Conservation (phyloP, 2,329 filamentous ascomycete species). For the Exophiala aquamarina region DNA sequence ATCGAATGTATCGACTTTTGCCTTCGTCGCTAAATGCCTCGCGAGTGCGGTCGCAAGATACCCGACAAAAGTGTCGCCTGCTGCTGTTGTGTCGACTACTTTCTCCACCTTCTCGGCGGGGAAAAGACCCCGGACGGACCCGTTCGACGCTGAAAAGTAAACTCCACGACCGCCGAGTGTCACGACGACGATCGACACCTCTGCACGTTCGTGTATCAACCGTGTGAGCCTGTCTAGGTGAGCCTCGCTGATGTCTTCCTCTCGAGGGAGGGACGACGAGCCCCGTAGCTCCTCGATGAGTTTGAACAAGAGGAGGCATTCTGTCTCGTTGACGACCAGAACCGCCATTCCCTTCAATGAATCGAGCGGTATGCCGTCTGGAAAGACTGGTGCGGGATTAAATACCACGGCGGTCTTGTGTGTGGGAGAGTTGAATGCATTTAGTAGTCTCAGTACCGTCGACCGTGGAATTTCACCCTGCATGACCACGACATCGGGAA, state of each 20-base stretch:
- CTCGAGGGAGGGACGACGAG: slow-evolving; percentile 31
- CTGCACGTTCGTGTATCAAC: slow-evolving; percentile 65
- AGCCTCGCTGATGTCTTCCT: slow-evolving; percentile 27
- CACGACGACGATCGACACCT: slow-evolving; percentile 72
- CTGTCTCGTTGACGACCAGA: slow-evolving; percentile 86
- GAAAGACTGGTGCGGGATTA: slow-evolving; percentile 86
- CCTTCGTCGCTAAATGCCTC: slow-evolving; percentile 44
- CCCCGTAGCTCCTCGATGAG: slow-evolving; percentile 28
- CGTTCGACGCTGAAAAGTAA: slow-evolving; percentile 58
- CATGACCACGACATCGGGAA: slow-evolving; percentile 67
- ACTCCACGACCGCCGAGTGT: slow-evolving; percentile 82
- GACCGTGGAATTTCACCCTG: slow-evolving; percentile 74
- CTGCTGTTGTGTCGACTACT: slow-evolving; percentile 91
- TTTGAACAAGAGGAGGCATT: slow-evolving; percentile 71
- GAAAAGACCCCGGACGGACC: slow-evolving; percentile 48
- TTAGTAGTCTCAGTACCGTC: slow-evolving; percentile 63
- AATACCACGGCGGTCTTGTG: slow-evolving; percentile 65
- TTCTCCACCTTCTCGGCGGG: slow-evolving; percentile 65
- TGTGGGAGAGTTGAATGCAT: slow-evolving; percentile 46
- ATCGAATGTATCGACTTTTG: slow-evolving; percentile 53
- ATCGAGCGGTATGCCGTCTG: slow-evolving; percentile 64
- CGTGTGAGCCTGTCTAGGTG: slow-evolving; percentile 47
- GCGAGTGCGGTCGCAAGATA: slow-evolving; percentile 77
- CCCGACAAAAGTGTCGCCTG: slow-evolving; percentile 92
- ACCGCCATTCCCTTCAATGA: slow-evolving; percentile 71